These are phyloP conservation scores for Pseudoscleropodium purum DNA, from an alignment of 225 moss, liverwort and hornwort genomes.

Conservation along the genomic window DNA sequence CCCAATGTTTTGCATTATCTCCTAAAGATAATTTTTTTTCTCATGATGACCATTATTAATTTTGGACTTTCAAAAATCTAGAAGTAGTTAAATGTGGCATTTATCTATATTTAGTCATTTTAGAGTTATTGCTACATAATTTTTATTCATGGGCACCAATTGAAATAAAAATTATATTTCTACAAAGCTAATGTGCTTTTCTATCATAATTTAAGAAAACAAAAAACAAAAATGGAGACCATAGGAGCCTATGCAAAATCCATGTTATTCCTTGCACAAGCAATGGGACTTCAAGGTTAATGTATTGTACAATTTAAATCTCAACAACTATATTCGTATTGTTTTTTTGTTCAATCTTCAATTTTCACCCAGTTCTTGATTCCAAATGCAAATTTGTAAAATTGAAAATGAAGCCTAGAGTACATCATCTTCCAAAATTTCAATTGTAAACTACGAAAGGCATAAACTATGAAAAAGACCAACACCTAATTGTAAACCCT, in stretches of 20 bases:
- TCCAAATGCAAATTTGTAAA: background rate
- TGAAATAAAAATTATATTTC: background rate
- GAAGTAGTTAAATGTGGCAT: too few species aligned
- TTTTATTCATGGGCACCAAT: rapidly evolving
- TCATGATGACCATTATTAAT: too few species aligned
- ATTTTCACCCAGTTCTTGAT: background rate
- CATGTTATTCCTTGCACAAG: rapidly evolving
- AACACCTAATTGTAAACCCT: rapidly evolving
- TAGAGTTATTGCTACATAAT: too few species aligned
- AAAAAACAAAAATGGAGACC: background rate
- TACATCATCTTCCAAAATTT: background rate
- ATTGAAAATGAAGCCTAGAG: background rate
- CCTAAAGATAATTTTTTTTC: too few species aligned
- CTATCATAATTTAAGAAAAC: too few species aligned
- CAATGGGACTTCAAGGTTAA: too few species aligned
- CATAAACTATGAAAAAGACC: rapidly evolving
- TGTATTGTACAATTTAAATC: rapidly evolving
- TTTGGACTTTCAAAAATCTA: too few species aligned
- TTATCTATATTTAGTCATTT: rapidly evolving
- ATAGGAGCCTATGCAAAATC: background rate
- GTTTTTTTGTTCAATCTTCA: background rate
- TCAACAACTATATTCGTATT: too few species aligned
- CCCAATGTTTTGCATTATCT: too few species aligned
- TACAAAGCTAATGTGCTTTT: rapidly evolving
- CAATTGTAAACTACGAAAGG: background rate